Percentiles rank a stretch among this genome's conserved stretches.
These are phyloP conservation scores for Cetradonia linearis DNA, from an alignment of 495 filamentous ascomycete genomes.

Conservation along the genomic window DNA sequence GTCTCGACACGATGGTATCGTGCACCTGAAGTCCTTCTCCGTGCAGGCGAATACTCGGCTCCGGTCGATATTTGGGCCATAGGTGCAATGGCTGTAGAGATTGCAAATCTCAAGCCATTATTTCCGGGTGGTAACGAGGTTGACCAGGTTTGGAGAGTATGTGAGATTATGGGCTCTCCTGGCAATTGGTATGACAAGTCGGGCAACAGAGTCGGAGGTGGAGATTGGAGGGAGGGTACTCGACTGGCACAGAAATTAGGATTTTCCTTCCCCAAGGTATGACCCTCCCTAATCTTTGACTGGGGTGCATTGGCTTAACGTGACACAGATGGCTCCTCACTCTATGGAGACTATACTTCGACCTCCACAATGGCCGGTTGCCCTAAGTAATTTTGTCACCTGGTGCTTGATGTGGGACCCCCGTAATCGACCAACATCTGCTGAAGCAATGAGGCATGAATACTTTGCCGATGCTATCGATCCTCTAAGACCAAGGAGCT, in stretches of 20 bases:
- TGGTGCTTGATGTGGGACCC: constrained; percentile 99
- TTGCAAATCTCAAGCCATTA: constrained; percentile 91
- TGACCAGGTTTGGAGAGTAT: constrained; percentile 97
- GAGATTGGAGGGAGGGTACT: constrained; percentile 95
- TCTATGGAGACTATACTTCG: constrained; percentile 91
- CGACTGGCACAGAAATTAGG: constrained; percentile 88
- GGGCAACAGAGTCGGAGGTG: constrained; percentile 78
- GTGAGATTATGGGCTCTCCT: constrained; percentile 98
- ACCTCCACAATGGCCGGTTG: constrained; percentile 80
- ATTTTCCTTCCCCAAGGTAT: constrained; percentile 89
- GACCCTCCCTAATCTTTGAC: constrained; percentile 7
- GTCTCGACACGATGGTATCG: constrained; percentile 98
- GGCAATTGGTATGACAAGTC: constrained; percentile 95
- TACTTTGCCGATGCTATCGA: constrained; percentile 96
- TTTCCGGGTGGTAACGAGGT: constrained; percentile 98
- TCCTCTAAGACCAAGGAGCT: constrained; percentile 83
- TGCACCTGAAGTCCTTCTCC: constrained; percentile 86
- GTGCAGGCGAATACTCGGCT: constrained; percentile 93
- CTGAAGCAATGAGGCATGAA: constrained; percentile 84
- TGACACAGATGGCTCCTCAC: constrained; percentile 81
- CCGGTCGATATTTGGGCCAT: constrained; percentile 98
- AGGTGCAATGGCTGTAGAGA: constrained; percentile 99
- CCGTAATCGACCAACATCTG: constrained; percentile 83
- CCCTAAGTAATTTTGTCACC: constrained; percentile 84
- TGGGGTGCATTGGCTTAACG: constrained; percentile 20